phyloP scores from a whole-genome alignment of 495 filamentous ascomycete species.

The Podospora appendiculata region DNA sequence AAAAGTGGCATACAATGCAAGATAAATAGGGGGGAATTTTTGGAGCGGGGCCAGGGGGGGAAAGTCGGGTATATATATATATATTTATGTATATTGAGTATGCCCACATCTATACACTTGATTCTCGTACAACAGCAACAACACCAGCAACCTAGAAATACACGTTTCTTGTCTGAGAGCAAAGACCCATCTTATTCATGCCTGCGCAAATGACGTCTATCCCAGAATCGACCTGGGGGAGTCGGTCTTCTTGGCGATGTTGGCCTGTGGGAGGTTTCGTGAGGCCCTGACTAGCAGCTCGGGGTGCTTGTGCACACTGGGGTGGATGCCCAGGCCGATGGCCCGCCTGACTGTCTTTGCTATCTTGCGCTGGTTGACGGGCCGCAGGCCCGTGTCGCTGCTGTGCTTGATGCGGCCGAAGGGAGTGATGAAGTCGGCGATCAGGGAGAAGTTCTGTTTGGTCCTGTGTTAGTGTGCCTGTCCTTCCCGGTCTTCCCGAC shows the following conservation, averaged over 20 bases:
- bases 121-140: too few relatives aligned
- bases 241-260: not conserved
- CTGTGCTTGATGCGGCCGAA: slow-evolving; percentile 79
- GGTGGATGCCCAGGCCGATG: slow-evolving; percentile 85
- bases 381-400: slow-evolving; percentile 66
- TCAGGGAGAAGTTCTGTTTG: slow-evolving; percentile 79
- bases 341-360: slow-evolving; percentile 85
- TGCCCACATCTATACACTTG: too few relatives aligned
- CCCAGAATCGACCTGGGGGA: not conserved
- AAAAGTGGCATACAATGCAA: too few relatives aligned
- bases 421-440: slow-evolving; percentile 78
- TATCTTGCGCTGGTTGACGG: slow-evolving; percentile 85
- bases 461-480: slow-evolving; percentile 1
- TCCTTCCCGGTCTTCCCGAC: too few relatives aligned
- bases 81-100: too few relatives aligned
- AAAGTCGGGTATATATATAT: too few relatives aligned
- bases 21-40: too few relatives aligned
- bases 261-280: not conserved
- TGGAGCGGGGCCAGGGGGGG: too few relatives aligned
- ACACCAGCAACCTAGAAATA: too few relatives aligned
- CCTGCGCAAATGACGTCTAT: not conserved
- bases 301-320: slow-evolving; percentile 87
- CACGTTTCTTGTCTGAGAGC: too few relatives aligned
- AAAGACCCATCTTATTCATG: not conserved
- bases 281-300: slow-evolving; percentile 51